Evolutionary conservation across 1,284 basidiomycete species (phyloP).

Genomic region (Schizophyllum commune): DNA sequence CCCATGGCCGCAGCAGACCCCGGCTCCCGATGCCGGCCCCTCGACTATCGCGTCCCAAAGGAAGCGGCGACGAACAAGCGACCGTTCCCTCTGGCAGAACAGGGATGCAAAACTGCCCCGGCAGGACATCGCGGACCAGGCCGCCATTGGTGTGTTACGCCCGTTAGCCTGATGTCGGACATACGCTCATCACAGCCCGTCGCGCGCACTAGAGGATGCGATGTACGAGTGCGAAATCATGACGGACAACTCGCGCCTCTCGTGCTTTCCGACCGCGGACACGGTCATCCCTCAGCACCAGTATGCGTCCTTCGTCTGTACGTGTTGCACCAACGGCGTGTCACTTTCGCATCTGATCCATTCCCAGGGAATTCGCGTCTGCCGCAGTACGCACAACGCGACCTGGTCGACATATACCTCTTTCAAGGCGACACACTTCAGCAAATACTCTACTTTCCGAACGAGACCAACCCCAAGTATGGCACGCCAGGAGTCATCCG

Average conservation of each 20-base stretch:
- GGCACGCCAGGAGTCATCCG: constrained; percentile 46
- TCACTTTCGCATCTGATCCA: background rate
- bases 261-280: constrained; percentile 57
- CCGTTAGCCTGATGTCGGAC: background rate
- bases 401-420: constrained; percentile 51
- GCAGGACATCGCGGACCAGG: constrained; percentile 27
- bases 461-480: constrained; percentile 37
- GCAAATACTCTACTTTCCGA: constrained; percentile 34
- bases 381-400: constrained; percentile 36
- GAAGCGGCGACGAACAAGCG: constrained; percentile 7
- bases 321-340: constrained; percentile 22
- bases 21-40: background rate
- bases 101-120: constrained; percentile 17
- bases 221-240: constrained; percentile 26
- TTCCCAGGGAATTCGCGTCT: constrained; percentile 40
- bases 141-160: constrained; percentile 21
- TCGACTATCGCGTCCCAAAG: constrained; percentile 9
- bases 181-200: background rate
- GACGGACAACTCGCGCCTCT: constrained; percentile 60
- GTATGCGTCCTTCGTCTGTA: constrained; percentile 70
- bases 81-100: constrained; percentile 5
- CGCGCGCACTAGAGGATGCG: constrained; percentile 15
- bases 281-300: constrained; percentile 56
- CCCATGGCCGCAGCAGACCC: constrained; percentile 11
- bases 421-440: constrained; percentile 45